Conservation (phyloP, 2,329 filamentous ascomycete genomes). For the Emmonsiellopsis sp. region DNA sequence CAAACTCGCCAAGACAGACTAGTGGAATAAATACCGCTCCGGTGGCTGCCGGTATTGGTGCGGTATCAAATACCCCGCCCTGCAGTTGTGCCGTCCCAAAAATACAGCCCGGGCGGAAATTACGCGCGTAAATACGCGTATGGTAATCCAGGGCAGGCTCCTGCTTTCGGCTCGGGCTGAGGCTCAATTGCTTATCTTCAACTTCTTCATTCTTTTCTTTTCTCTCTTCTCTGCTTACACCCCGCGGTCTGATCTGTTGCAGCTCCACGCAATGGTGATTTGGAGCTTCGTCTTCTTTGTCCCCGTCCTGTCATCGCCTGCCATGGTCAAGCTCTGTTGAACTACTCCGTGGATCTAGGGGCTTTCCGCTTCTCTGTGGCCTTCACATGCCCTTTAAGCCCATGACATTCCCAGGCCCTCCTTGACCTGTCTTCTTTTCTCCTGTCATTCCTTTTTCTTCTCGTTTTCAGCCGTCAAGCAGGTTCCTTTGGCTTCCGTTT, state of each 20-base stretch:
- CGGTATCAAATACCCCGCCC: not conserved
- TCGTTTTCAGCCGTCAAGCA: not conserved
- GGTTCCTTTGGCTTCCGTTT: not conserved
- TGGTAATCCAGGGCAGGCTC: too few relatives aligned
- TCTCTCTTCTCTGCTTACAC: not conserved
- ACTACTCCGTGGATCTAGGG: not conserved
- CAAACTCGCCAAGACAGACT: not conserved
- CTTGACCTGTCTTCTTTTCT: not conserved
- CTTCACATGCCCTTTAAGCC: not conserved
- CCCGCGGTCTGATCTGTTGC: not conserved
- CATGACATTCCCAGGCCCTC: not conserved
- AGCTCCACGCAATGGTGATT: not conserved
- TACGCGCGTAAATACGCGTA: too few relatives aligned
- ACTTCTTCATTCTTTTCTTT: not conserved
- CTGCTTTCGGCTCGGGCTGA: too few relatives aligned
- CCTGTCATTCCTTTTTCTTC: not conserved
- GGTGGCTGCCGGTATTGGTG: not conserved
- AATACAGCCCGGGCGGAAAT: too few relatives aligned
- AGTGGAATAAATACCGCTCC: not conserved
- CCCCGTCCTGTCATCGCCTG: not conserved
- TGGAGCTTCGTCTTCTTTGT: not conserved
- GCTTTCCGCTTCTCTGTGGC: not conserved
- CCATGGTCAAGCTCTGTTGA: not conserved
- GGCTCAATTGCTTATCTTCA: not conserved
- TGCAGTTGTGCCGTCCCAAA: too few relatives aligned